phyloP scores from a whole-genome alignment of 164 flowering plant genomes.

The Chloranthus sessilifolius region DNA sequence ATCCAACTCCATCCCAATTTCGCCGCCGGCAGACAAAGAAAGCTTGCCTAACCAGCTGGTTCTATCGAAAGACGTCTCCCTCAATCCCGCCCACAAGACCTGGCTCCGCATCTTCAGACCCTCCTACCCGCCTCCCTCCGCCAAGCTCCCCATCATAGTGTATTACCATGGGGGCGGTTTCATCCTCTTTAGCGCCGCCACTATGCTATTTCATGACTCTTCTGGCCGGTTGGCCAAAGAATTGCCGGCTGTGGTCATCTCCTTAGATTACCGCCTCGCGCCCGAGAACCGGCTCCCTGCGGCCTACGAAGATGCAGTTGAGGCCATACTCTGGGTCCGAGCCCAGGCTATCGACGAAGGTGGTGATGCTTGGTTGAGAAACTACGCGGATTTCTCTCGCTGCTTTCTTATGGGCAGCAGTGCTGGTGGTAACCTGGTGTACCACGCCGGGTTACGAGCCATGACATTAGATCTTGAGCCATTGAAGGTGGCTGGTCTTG shows the following conservation, averaged over 20 bases:
- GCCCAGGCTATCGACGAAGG: not conserved
- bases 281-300: slow-evolving; percentile 30
- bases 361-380: slow-evolving; percentile 9
- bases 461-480: not conserved
- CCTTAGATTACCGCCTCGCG: slow-evolving; percentile 33
- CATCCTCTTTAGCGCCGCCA: slow-evolving; percentile 8
- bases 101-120: slow-evolving; percentile 34
- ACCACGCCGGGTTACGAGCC: slow-evolving; percentile 37
- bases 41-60: not conserved
- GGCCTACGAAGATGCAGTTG: slow-evolving; percentile 32
- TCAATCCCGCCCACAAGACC: slow-evolving; percentile 20
- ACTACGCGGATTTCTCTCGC: slow-evolving; percentile 15
- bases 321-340: slow-evolving; percentile 11
- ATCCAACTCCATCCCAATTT: not conserved
- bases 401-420: slow-evolving; percentile 50
- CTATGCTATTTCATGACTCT: slow-evolving; percentile 9
- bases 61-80: slow-evolving; percentile 4
- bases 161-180: slow-evolving; percentile 30
- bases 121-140: too few relatives aligned
- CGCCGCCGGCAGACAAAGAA: not conserved
- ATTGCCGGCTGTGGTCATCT: slow-evolving; percentile 25
- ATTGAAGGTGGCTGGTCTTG: slow-evolving; percentile 17
- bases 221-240: slow-evolving; percentile 17
- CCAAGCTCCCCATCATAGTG: slow-evolving; percentile 21
- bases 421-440: slow-evolving; percentile 64